Evolutionary conservation across 2,329 filamentous ascomycete genomes (phyloP).

Genomic region (Trichoderma koningiopsis): DNA sequence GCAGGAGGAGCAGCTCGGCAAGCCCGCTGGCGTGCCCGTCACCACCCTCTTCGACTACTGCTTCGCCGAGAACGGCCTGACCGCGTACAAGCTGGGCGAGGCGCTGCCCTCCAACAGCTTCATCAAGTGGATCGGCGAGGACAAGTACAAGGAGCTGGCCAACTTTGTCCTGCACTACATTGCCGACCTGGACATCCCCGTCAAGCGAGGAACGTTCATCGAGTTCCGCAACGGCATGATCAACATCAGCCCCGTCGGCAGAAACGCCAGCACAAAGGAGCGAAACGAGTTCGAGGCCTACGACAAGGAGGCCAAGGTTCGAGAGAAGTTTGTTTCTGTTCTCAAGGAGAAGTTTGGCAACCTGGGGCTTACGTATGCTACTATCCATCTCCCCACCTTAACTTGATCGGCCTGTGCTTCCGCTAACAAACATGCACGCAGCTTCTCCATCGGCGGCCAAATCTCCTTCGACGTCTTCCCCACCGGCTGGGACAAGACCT

Average conservation of each 20-base stretch:
- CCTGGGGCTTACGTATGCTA: constrained; percentile 76
- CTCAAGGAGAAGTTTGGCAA: constrained; percentile 82
- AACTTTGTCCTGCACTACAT: constrained; percentile 79
- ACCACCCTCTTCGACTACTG: constrained; percentile 93
- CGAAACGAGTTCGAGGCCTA: constrained; percentile 79
- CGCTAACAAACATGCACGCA: constrained; percentile 38
- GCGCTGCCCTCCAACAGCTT: constrained; percentile 79
- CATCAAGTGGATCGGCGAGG: constrained; percentile 89
- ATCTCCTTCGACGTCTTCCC: constrained; percentile 99
- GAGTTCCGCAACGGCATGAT: constrained; percentile 93
- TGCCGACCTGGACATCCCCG: constrained; percentile 78
- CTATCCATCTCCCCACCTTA: neutral
- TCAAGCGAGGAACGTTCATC: constrained; percentile 83
- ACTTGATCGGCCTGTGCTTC: neutral
- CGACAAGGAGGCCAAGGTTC: constrained; percentile 75
- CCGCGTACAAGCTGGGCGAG: constrained; percentile 80
- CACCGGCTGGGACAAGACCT: constrained; percentile 97
- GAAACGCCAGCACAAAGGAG: constrained; percentile 82
- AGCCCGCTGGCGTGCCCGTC: constrained; percentile 63
- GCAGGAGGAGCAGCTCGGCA: constrained; percentile 94
- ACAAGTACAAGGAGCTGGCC: constrained; percentile 75
- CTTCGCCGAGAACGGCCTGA: constrained; percentile 96
- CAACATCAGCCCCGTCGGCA: constrained; percentile 80
- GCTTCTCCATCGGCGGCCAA: constrained; percentile 92
- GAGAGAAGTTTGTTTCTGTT: constrained; percentile 73